Evolutionary conservation across 345 rosid genomes (phyloP), one percentile per base, ranked within the genome.

Genomic region (Theobroma cacao): DNA sequence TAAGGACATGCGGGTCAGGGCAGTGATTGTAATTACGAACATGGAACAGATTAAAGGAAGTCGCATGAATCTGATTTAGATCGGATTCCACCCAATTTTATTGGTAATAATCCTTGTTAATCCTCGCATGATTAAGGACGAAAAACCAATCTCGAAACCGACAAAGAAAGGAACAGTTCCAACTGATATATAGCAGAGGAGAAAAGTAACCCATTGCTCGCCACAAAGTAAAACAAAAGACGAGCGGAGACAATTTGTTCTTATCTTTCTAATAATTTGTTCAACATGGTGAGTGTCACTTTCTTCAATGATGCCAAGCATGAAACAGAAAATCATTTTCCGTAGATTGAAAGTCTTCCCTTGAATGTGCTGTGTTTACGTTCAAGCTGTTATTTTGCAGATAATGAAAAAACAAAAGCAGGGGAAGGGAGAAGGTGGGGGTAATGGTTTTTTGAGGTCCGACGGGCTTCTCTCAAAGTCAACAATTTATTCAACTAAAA

Each of bases 231-330:
- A 41, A 22, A 38, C n/a, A 7, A 62, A 65, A 65, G 17, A 65
- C 6, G 71, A 38, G 47, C 38, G 71, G 71, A 10, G 71, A 65
- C 10, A 38, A 13, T n/a, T 8, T 38, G 50, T 38, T 40, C 3
- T 65, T 9, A 65, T 65, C 50, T 9, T 62, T 38, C 8, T 65
- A 65, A 65, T 65, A 30, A 65, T 65, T 64, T 34, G 15, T 63
- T 63, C 22, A 63, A 33, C 43, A 63, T 33, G 14, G 7, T 26
- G 28, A 14, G 14, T n/a, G 31, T 15, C 26, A 48, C 28, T 71
- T 70, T 18, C 41, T 50, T 71, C 43, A 50, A 71, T 71, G 45
- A 71, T 50, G 43, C 55, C 2, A 48, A 71, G 75, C 75, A 71
- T 71, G 75, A 50, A 30, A 43, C 60, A 71, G 41, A 31, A 33